These are phyloP conservation scores for Corynascus novoguineensis DNA, from an alignment of 495 filamentous ascomycete species.

Conservation along the genomic window DNA sequence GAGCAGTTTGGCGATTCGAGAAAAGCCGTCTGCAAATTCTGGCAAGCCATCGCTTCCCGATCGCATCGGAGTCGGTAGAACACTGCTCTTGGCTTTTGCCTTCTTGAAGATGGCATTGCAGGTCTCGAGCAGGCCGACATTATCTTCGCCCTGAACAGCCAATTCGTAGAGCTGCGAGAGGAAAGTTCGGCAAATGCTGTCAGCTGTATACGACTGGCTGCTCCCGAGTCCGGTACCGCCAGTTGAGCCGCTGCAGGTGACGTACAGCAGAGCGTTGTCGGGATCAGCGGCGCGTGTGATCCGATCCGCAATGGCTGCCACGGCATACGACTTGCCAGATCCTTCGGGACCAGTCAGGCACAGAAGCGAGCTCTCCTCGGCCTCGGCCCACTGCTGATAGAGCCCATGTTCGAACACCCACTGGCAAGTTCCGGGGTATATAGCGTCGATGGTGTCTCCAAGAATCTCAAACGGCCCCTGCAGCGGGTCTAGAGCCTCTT, in stretches of 20 bases:
- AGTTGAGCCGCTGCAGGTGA: constrained; percentile 12
- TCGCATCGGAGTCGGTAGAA: neutral
- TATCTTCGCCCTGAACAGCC: constrained; percentile 16
- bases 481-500: constrained; percentile 11
- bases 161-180: constrained; percentile 16
- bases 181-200: constrained; percentile 20
- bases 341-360: constrained; percentile 22
- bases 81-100: constrained; percentile 6
- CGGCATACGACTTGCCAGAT: constrained; percentile 21
- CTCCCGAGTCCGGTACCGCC: neutral
- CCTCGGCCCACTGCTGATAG: constrained; percentile 10
- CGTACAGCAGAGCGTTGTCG: constrained; percentile 15
- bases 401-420: constrained; percentile 17
- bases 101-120: constrained; percentile 25
- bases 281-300: neutral
- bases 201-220: constrained; percentile 9
- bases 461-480: constrained; percentile 3
- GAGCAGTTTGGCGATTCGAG: constrained; percentile 9
- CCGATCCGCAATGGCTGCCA: constrained; percentile 18
- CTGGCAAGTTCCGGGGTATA: constrained; percentile 19
- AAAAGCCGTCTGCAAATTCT: constrained; percentile 19
- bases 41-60: constrained; percentile 4
- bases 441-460: constrained; percentile 15
- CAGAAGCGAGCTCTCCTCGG: constrained; percentile 8
- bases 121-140: constrained; percentile 19